These are phyloP conservation scores for Fistulifera pelliculosa DNA, from an alignment of 108 stramenopile genomes.

Conservation along the genomic window DNA sequence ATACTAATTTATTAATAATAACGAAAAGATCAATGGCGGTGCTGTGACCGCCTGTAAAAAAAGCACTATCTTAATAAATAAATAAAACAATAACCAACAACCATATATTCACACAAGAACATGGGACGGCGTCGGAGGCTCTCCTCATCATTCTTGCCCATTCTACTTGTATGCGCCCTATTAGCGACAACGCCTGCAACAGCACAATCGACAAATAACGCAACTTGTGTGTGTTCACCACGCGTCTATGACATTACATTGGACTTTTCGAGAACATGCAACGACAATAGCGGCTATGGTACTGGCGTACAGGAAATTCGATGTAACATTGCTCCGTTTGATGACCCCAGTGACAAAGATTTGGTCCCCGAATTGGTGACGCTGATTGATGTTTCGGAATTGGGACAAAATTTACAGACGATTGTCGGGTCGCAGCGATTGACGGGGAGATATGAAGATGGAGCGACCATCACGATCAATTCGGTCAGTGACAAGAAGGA, in stretches of 20 bases:
- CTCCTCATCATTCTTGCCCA: too few species aligned
- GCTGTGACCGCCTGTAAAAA: too few species aligned
- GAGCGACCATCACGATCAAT: conserved; percentile 12
- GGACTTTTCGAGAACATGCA: conserved; percentile 21
- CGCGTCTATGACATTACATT: conserved; percentile 22
- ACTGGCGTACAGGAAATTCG: conserved; percentile 12
- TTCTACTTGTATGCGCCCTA: not conserved
- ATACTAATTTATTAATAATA: too few species aligned
- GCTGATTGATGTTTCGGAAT: conserved; percentile 26
- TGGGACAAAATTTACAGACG: conserved; percentile 16
- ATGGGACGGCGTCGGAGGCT: too few species aligned
- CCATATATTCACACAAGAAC: too few species aligned
- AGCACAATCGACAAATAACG: not conserved
- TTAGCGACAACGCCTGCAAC: not conserved
- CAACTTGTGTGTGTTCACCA: conserved; percentile 27
- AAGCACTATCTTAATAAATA: too few species aligned
- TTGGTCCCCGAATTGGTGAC: conserved; percentile 22
- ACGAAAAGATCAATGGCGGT: too few species aligned
- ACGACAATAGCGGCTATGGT: conserved; percentile 7
- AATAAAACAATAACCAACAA: too few species aligned
- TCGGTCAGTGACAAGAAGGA: not conserved
- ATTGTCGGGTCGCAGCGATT: conserved; percentile 11
- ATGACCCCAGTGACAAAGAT: conserved; percentile 14
- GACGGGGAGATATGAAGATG: conserved; percentile 13
- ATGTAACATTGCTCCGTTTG: conserved; percentile 22